These are phyloP conservation scores for Moesziomyces sp. DNA, from an alignment of 1,284 basidiomycete species.

Conservation along the genomic window DNA sequence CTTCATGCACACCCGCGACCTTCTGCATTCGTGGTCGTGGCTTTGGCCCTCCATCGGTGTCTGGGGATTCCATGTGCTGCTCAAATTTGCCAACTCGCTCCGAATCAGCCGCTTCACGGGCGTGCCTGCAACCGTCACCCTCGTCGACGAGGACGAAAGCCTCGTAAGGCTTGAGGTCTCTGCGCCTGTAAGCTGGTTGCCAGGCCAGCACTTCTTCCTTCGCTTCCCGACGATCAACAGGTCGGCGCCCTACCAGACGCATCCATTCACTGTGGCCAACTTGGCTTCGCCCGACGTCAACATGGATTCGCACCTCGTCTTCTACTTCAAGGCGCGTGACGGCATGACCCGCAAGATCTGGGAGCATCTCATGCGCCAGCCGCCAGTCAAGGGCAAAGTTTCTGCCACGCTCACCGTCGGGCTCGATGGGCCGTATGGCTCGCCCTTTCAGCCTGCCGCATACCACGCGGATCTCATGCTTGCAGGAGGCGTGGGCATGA, in stretches of 20 bases:
- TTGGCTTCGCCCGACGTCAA: conserved; percentile 32
- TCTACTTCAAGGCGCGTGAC: conserved; percentile 45
- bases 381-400: conserved; percentile 18
- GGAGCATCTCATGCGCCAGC: conserved; percentile 9
- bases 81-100: conserved; percentile 39
- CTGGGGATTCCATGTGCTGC: conserved; percentile 49
- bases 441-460: conserved; percentile 20
- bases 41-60: conserved; percentile 45
- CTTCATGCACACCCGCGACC: conserved; percentile 52
- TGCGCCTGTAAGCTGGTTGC: conserved; percentile 51
- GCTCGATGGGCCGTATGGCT: conserved; percentile 59
- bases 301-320: conserved; percentile 33
- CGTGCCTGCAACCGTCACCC: conserved; percentile 12
- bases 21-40: conserved; percentile 42
- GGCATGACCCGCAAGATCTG: conserved; percentile 43
- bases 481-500: conserved; percentile 53
- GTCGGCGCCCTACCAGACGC: conserved; percentile 39
- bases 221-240: conserved; percentile 53
- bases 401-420: conserved; percentile 13
- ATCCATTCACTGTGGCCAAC: conserved; percentile 63
- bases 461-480: conserved; percentile 45
- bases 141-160: conserved; percentile 31
- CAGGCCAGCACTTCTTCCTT: conserved; percentile 61
- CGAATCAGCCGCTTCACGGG: conserved; percentile 33
- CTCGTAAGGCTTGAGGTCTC: conserved; percentile 39